Percentiles rank a stretch among this genome's conserved stretches.
Evolutionary conservation across 805 yeast genomes (phyloP).

Genomic region (Yamadazyma insecticola): DNA sequence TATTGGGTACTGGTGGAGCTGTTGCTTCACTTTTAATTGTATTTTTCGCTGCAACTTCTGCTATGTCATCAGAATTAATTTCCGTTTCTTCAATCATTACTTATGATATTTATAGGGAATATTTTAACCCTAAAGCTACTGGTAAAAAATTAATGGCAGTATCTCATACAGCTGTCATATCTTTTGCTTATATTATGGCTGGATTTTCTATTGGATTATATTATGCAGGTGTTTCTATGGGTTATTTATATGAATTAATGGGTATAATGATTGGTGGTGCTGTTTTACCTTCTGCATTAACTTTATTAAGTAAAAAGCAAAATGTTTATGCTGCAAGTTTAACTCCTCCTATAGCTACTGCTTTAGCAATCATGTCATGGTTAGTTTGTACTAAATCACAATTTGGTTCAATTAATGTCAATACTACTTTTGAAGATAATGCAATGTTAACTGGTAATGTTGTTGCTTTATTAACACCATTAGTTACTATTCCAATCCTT

Average conservation of each 20-base stretch:
- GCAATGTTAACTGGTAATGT: conserved; percentile 90
- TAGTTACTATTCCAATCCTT: conserved; percentile 59
- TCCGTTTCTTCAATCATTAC: conserved; percentile 84
- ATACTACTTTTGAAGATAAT: conserved; percentile 70
- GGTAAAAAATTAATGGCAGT: conserved; percentile 68
- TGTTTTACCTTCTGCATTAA: conserved; percentile 70
- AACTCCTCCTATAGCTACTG: conserved; percentile 78
- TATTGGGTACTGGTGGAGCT: conserved; percentile 86
- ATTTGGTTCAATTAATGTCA: conserved; percentile 28
- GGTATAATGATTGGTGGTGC: conserved; percentile 87
- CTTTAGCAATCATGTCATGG: conserved; percentile 63
- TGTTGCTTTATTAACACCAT: conserved; percentile 73
- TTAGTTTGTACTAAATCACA: conserved; percentile 31
- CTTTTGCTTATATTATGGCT: conserved; percentile 60
- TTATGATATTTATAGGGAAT: conserved; percentile 79
- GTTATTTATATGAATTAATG: conserved; percentile 83
- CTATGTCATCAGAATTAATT: conserved; percentile 86
- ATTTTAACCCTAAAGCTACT: conserved; percentile 71
- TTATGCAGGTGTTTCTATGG: conserved; percentile 82
- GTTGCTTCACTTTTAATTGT: conserved; percentile 73
- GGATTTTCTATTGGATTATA: conserved; percentile 78
- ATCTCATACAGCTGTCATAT: conserved; percentile 64
- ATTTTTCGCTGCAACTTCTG: conserved; percentile 91
- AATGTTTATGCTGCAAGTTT: conserved; percentile 64
- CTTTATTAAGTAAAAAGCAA: conserved; percentile 59